Percentiles rank a stretch among this genome's conserved stretches.
phyloP scores from a whole-genome alignment of 169 alveolate species.

The Plasmodium berghei region DNA sequence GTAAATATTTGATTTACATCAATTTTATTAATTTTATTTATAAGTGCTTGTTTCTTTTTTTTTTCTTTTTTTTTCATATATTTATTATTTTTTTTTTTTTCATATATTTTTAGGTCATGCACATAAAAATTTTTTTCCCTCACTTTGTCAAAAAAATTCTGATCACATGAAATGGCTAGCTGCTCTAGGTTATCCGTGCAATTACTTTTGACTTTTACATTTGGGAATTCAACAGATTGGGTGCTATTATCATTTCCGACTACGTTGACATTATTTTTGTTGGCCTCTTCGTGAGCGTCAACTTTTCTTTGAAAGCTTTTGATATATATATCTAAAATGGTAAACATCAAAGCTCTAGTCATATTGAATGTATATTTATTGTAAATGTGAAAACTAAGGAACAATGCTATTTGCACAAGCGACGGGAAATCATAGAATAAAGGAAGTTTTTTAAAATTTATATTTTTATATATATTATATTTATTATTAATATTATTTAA shows the following conservation, averaged over 20 bases:
- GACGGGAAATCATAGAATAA: constrained; percentile 3
- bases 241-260: not conserved
- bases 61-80: constrained; percentile 30
- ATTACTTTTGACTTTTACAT: no score
- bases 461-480: constrained; percentile 16
- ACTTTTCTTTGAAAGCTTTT: no score
- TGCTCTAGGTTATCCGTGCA: no score
- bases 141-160: not conserved
- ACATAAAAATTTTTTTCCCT: not conserved
- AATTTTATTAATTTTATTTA: constrained; percentile 11
- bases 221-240: not conserved
- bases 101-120: constrained; percentile 58
- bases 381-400: constrained; percentile 8
- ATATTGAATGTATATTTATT: not conserved
- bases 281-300: no score
- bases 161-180: not conserved
- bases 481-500: constrained; percentile 11
- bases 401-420: constrained; percentile 4
- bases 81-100: constrained; percentile 43
- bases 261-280: not conserved
- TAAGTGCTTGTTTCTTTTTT: constrained; percentile 29
- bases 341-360: not conserved
- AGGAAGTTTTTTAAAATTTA: not conserved
- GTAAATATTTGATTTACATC: constrained; percentile 7
- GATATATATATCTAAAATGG: no score